These are phyloP conservation scores for Mortierella sp. DNA, from an alignment of 371 early-diverging fungal genomes.

Conservation along the genomic window DNA sequence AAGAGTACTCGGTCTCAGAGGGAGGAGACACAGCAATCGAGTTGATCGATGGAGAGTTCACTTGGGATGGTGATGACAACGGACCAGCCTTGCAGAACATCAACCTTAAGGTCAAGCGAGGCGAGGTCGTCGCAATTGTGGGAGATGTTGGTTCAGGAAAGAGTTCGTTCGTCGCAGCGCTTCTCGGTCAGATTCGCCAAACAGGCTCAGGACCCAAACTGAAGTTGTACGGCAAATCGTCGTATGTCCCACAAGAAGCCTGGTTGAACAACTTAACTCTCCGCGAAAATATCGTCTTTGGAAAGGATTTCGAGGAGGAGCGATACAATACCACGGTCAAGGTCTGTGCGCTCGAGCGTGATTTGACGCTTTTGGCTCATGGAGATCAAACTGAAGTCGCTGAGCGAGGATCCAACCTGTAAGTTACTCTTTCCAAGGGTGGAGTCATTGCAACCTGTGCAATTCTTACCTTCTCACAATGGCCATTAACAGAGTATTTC, in stretches of 20 bases:
- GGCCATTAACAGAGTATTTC: not conserved
- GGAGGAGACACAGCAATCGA: constrained; percentile 36
- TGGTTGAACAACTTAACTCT: constrained; percentile 78
- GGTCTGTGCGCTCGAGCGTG: constrained; percentile 70
- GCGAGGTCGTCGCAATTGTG: constrained; percentile 71
- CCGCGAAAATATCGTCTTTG: constrained; percentile 81
- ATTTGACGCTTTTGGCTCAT: constrained; percentile 73
- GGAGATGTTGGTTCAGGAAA: constrained; percentile 78
- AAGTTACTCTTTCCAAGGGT: constrained; percentile 21
- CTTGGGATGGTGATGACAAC: constrained; percentile 69
- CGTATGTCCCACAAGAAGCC: constrained; percentile 76
- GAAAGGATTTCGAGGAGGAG: constrained; percentile 62
- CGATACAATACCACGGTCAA: constrained; percentile 65
- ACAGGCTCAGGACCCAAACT: constrained; percentile 51
- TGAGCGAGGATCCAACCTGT: constrained; percentile 82
- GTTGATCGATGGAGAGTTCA: constrained; percentile 65
- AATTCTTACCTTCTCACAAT: too few relatives aligned
- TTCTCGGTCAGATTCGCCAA: constrained; percentile 69
- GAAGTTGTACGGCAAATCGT: constrained; percentile 63
- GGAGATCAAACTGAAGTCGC: constrained; percentile 88
- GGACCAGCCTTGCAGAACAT: constrained; percentile 62
- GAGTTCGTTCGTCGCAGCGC: constrained; percentile 58
- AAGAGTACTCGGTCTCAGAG: constrained; percentile 24
- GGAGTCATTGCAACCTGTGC: not conserved
- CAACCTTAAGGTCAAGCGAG: constrained; percentile 62